phyloP scores from a whole-genome alignment of 805 yeast species.

The Nakazawaea populi region DNA sequence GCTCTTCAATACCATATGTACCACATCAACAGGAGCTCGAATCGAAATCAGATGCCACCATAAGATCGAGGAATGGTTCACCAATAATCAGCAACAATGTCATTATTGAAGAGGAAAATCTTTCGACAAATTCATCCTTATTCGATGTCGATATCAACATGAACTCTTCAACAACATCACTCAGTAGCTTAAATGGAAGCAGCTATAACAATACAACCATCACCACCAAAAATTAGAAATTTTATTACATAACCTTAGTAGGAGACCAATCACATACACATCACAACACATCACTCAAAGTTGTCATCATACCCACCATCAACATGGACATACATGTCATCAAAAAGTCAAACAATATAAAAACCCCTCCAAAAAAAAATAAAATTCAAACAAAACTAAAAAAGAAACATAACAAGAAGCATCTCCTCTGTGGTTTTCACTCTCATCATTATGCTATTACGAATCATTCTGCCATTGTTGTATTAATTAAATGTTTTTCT shows the following conservation, averaged over 20 bases:
- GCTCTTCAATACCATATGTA: background rate
- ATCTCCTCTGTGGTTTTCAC: background rate
- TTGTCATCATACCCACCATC: too few relatives aligned
- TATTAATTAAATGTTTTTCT: background rate
- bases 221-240: background rate
- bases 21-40: conserved; percentile 3
- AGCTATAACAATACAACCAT: background rate
- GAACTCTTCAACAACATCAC: conserved; percentile 8
- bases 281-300: too few relatives aligned
- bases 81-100: background rate
- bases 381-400: background rate
- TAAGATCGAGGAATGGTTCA: conserved; percentile 4
- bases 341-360: too few relatives aligned
- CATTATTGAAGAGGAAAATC: conserved; percentile 3
- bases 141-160: conserved; percentile 9
- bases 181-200: conserved; percentile 4
- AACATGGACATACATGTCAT: too few relatives aligned
- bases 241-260: too few relatives aligned
- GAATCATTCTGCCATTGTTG: background rate
- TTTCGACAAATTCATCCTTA: conserved; percentile 5
- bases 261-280: too few relatives aligned
- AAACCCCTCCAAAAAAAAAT: background rate
- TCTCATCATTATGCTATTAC: background rate
- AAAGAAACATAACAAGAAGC: too few relatives aligned
- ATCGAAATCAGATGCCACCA: background rate